These are phyloP conservation scores for Seiridium cupressi DNA, from an alignment of 2,329 filamentous ascomycete genomes.

Conservation along the genomic window DNA sequence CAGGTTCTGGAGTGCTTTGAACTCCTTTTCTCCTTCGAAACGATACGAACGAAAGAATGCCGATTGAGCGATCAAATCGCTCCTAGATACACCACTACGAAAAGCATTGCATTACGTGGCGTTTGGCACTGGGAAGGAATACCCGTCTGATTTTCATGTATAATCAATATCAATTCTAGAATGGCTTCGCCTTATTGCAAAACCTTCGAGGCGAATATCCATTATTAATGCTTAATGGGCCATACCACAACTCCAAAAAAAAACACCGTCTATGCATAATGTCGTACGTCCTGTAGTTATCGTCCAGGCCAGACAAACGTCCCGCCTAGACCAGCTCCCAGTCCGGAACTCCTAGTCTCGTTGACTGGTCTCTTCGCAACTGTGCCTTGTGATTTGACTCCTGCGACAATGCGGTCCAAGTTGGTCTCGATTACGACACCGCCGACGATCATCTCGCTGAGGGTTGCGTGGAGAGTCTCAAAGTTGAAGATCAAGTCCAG, in stretches of 20 bases:
- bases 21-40: slow-evolving; percentile 22
- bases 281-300: slow-evolving; percentile 3
- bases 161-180: slow-evolving; percentile 7
- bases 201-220: background rate
- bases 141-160: slow-evolving; percentile 8
- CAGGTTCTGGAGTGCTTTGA: slow-evolving; percentile 36
- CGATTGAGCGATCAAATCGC: slow-evolving; percentile 10
- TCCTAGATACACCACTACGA: slow-evolving; percentile 6
- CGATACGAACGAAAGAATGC: slow-evolving; percentile 19
- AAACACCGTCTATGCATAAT: slow-evolving; percentile 6
- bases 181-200: background rate
- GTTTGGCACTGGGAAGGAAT: slow-evolving; percentile 22
- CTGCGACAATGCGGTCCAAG: slow-evolving; percentile 82
- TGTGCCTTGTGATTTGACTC: slow-evolving; percentile 73
- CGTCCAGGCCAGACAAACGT: slow-evolving; percentile 55
- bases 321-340: slow-evolving; percentile 50
- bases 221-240: background rate
- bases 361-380: slow-evolving; percentile 80
- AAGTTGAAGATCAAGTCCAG: slow-evolving; percentile 99
- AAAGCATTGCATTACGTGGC: slow-evolving; percentile 25
- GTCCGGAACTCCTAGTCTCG: slow-evolving; percentile 50
- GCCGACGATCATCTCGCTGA: slow-evolving; percentile 93
- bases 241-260: slow-evolving; percentile 7
- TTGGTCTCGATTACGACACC: slow-evolving; percentile 93
- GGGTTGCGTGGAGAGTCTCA: slow-evolving; percentile 87